phyloP scores from a whole-genome alignment of 805 yeast genomes.

The Wickerhamomyces chambardii region DNA sequence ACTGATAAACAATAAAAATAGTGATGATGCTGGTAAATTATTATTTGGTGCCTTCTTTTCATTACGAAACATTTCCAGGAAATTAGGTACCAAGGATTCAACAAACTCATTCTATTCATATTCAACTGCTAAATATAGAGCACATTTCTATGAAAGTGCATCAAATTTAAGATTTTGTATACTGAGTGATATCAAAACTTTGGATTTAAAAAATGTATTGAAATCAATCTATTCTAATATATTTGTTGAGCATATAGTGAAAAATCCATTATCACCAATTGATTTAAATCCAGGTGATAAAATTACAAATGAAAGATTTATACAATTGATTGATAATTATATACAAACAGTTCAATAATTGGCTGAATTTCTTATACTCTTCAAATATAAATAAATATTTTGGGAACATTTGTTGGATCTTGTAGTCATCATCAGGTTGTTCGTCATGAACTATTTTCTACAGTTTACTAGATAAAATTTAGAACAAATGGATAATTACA shows the following conservation, averaged over 20 bases:
- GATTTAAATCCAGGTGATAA: conserved; percentile 45
- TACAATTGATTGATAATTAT: conserved; percentile 44
- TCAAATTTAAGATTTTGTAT: conserved; percentile 71
- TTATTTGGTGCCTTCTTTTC: conserved; percentile 83
- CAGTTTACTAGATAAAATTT: too few species aligned
- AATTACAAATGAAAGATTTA: conserved; percentile 49
- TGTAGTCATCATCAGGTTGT: too few species aligned
- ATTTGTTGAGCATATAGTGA: conserved; percentile 52
- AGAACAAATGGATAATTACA: too few species aligned
- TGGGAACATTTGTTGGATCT: too few species aligned
- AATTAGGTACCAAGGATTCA: conserved; percentile 26
- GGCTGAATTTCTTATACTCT: too few species aligned
- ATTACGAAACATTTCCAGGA: conserved; percentile 64
- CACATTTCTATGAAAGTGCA: conserved; percentile 74
- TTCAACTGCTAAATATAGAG: conserved; percentile 68
- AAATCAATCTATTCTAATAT: conserved; percentile 50
- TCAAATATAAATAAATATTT: too few species aligned
- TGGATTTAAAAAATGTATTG: conserved; percentile 44
- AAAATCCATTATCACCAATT: conserved; percentile 50
- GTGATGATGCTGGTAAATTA: conserved; percentile 68
- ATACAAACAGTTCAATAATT: conserved; percentile 2
- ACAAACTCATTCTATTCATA: conserved; percentile 36
- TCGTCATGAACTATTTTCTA: too few species aligned
- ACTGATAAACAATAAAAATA: conserved; percentile 41
- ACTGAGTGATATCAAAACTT: conserved; percentile 55